Base-by-base conservation (phyloP, 176 grass and related monocot genomes). In the Cenchrus fungigraminus region DNA sequence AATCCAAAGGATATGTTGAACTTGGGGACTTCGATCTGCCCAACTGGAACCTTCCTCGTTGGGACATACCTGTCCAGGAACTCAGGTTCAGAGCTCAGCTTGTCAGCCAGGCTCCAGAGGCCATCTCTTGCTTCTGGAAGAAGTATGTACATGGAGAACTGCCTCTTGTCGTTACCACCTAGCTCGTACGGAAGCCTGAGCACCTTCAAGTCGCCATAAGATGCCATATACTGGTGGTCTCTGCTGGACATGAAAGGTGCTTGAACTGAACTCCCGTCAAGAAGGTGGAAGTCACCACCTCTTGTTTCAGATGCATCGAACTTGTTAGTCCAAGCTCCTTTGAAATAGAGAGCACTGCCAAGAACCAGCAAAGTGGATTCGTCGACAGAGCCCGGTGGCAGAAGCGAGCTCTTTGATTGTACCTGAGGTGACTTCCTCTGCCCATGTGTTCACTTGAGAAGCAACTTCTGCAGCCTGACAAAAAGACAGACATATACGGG, bases 111-210 rank as follows among this genome's bases (percentile, higher is more conserved):
- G 74, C 68, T 89, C 77, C 84, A 91, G 11, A 90, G 62, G 43
- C 88, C 91, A 65, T 90, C 86, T 42, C 60, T 68, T 59, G 88
- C 84, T 78, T 93, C 65, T 43, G 86, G 91, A 51, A 93, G 83
- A 76, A 91, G 88, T 56, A 93, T 95, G 79, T 89, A 92, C 86
- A 95, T 92, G 59, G 91, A 95, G 60, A 95, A 93, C 9, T 85
- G 88, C 56, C 88, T 93, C 78, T 68, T 82, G 66, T 95, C 94
- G 25, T 25, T 25, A 12, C 25, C 55, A 20, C 88, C 91, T 93
- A 85, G 77, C 77, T 92, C 55, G 32, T 92, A 95, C 1, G 88
- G 91, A 55, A 95, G 85, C 80, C 70, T 87, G 25, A 95, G 88
- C 13, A 95, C 88, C 63, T 88, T 90, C 42, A 92, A 84, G 46